phyloP scores from a whole-genome alignment of 192 early-diverging fungal genomes.

The Phlyctochytrium bullatum region DNA sequence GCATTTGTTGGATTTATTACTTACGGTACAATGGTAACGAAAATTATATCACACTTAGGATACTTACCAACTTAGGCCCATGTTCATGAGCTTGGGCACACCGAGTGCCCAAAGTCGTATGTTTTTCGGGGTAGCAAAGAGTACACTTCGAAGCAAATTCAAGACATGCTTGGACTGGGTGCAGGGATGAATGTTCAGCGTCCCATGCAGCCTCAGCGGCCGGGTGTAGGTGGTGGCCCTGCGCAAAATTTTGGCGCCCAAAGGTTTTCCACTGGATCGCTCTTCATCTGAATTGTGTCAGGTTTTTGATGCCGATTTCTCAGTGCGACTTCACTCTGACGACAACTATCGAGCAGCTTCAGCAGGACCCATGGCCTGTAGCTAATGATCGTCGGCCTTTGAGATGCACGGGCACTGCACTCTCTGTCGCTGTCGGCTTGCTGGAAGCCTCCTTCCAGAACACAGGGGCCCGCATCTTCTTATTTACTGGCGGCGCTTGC shows the following conservation, averaged over 20 bases:
- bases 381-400: conserved; percentile 84
- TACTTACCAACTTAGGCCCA: conserved; percentile 61
- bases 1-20: conserved; percentile 95
- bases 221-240: conserved; percentile 21
- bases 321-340: conserved; percentile 97
- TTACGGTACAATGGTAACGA: conserved; percentile 97
- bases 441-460: conserved; percentile 92
- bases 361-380: conserved; percentile 97
- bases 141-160: conserved; percentile 90
- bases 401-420: conserved; percentile 92
- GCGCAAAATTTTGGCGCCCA: conserved; percentile 41
- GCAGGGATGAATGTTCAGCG: conserved; percentile 34
- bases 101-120: conserved; percentile 95
- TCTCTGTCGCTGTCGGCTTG: conserved; percentile 87
- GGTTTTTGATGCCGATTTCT: conserved; percentile 88
- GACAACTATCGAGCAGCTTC: conserved; percentile 91
- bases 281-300: conserved; percentile 7
- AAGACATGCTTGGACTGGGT: conserved; percentile 92
- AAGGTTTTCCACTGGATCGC: conserved; percentile 39
- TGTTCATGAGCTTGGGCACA: conserved; percentile 94
- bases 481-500: conserved; percentile 89
- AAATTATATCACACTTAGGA: conserved; percentile 12
- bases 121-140: conserved; percentile 98
- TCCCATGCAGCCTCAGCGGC: conserved; percentile 50
- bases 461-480: conserved; percentile 87